Conservation (phyloP, 306 rosid species). For the Dryas octopetala region DNA sequence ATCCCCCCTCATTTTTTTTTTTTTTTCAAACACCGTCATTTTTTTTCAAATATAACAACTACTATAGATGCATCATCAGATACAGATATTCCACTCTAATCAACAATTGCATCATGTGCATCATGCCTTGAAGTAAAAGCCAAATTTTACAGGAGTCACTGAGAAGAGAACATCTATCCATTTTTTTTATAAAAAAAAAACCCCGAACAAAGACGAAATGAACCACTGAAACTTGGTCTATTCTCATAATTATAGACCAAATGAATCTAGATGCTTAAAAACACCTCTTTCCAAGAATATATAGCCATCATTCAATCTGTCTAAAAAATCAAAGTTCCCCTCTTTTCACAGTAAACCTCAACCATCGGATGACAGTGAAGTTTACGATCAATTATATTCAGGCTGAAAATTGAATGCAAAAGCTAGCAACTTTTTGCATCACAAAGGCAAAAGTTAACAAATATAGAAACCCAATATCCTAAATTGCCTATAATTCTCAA, state of each 20-base stretch:
- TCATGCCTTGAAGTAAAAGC: not conserved
- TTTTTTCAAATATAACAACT: not conserved
- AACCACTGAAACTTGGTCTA: constrained; percentile 5
- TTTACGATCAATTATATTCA: not conserved
- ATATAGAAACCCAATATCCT: constrained; percentile 5
- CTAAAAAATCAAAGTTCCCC: not conserved
- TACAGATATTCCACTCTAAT: not conserved
- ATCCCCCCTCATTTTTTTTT: not conserved
- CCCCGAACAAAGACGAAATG: not conserved
- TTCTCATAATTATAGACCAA: not conserved
- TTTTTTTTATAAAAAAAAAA: not conserved
- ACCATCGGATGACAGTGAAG: not conserved
- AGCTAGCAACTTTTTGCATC: not conserved
- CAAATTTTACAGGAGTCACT: not conserved
- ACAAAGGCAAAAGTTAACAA: not conserved
- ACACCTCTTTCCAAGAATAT: not conserved
- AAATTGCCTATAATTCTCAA: not conserved
- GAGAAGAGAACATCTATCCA: not conserved
- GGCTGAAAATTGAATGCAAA: not conserved
- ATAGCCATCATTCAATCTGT: not conserved
- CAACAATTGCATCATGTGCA: not conserved
- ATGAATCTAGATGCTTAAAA: not conserved
- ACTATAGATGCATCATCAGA: not conserved
- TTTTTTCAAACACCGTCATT: not conserved
- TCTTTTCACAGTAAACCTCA: not conserved